Percentiles rank a stretch among this genome's conserved stretches.
Evolutionary conservation across 23 red algal genomes (phyloP).

Genomic region (Gracilaria gracilis): DNA sequence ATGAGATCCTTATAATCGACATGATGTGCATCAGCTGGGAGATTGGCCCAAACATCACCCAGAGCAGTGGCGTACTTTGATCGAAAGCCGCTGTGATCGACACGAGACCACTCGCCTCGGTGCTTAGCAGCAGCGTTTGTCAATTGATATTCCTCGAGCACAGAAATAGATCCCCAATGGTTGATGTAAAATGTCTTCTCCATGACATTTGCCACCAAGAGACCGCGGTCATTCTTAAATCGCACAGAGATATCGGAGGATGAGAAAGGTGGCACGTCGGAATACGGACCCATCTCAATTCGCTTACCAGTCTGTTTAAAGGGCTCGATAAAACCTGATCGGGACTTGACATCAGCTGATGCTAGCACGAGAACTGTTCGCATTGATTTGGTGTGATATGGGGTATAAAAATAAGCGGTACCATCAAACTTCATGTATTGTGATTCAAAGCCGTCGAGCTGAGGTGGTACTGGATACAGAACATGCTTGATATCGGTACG

Average conservation of each 20-base stretch:
- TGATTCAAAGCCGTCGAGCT: slow-evolving; percentile 14
- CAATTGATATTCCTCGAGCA: slow-evolving; percentile 49
- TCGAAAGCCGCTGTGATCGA: slow-evolving; percentile 48
- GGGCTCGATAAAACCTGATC: slow-evolving; percentile 27
- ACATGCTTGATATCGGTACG: slow-evolving; percentile 40
- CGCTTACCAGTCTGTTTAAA: slow-evolving; percentile 1
- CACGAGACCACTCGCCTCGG: slow-evolving; percentile 74
- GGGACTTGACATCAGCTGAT: slow-evolving; percentile 7
- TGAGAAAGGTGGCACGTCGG: slow-evolving; percentile 43
- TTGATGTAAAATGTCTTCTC: slow-evolving; percentile 42
- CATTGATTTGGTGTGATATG: slow-evolving; percentile 55
- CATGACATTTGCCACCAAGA: slow-evolving; percentile 47
- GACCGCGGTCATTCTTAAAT: slow-evolving; percentile 65
- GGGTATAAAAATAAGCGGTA: slow-evolving; percentile 50
- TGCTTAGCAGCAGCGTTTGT: slow-evolving; percentile 63
- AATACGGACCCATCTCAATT: slow-evolving; percentile 62
- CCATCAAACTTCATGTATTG: slow-evolving; percentile 65
- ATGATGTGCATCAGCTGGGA: slow-evolving; percentile 54
- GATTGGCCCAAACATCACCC: slow-evolving; percentile 67
- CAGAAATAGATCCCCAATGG: slow-evolving; percentile 46
- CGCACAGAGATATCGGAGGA: slow-evolving; percentile 42
- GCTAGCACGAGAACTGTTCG: slow-evolving; percentile 44
- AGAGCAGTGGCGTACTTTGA: slow-evolving; percentile 55
- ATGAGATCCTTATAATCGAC: slow-evolving; percentile 78
- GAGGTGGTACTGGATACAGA: slow-evolving; percentile 45